Conservation (phyloP, 306 rosid genomes). For the Quercus dentata region DNA sequence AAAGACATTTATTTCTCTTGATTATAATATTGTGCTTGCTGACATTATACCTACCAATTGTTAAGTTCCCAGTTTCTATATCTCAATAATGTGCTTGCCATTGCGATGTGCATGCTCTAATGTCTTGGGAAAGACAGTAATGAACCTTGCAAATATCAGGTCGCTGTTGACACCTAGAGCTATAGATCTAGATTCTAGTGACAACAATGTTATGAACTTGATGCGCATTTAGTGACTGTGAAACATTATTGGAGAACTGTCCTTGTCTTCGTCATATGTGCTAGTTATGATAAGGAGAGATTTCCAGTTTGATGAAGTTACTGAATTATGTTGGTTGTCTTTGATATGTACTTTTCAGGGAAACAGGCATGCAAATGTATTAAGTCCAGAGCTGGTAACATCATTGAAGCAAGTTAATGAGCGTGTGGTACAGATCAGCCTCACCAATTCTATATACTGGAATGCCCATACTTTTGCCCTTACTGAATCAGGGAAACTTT, state of each 20-base stretch:
- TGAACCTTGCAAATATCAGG: neutral
- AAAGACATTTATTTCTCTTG: too few species aligned
- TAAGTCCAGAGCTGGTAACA: slow-evolving; percentile 69
- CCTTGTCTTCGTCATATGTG: neutral
- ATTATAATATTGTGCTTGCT: too few species aligned
- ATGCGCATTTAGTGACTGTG: too few species aligned
- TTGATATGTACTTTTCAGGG: slow-evolving; percentile 44
- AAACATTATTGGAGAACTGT: neutral
- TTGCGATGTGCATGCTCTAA: neutral
- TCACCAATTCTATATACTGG: slow-evolving; percentile 85
- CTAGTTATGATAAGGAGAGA: neutral
- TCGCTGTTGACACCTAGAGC: too few species aligned
- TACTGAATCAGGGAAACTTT: slow-evolving; percentile 85
- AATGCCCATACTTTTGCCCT: slow-evolving; percentile 97
- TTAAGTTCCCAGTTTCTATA: neutral
- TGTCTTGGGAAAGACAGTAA: neutral
- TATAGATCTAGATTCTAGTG: too few species aligned
- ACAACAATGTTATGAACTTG: too few species aligned
- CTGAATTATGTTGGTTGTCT: slow-evolving; percentile 7
- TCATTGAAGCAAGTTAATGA: slow-evolving; percentile 71
- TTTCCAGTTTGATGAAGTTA: neutral
- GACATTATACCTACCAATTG: neutral
- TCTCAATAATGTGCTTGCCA: neutral
- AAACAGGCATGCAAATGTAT: slow-evolving; percentile 57
- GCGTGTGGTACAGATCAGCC: slow-evolving; percentile 84